These are phyloP conservation scores for Hypoxylon cercidicola DNA, from an alignment of 495 filamentous ascomycete genomes.

Conservation along the genomic window DNA sequence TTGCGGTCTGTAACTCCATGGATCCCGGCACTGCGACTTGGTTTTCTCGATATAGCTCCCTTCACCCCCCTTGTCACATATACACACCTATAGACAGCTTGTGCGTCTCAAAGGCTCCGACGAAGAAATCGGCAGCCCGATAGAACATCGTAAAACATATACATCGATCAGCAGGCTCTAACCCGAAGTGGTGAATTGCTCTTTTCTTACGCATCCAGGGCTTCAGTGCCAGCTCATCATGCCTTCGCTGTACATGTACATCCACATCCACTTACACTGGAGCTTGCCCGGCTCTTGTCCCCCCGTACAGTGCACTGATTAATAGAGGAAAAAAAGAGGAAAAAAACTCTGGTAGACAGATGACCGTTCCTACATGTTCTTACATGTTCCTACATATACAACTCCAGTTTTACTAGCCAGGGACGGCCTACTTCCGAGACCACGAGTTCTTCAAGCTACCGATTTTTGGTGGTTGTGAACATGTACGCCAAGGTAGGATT, in stretches of 20 bases:
- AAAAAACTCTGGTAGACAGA: conserved; percentile 9
- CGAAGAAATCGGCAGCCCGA: conserved; percentile 19
- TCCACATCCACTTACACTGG: conserved; percentile 29
- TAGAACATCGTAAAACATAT: conserved; percentile 27
- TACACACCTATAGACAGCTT: conserved; percentile 9
- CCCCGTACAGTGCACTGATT: conserved; percentile 12
- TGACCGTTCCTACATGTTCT: neutral
- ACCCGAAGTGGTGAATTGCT: conserved; percentile 37
- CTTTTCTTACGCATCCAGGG: conserved; percentile 40
- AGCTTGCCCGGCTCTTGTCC: conserved; percentile 16
- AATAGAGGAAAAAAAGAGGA: neutral
- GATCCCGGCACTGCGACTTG: conserved; percentile 13
- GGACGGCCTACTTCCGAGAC: conserved; percentile 22
- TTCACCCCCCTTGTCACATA: neutral
- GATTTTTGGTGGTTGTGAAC: conserved; percentile 10
- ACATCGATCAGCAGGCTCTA: conserved; percentile 39
- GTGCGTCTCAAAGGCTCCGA: conserved; percentile 17
- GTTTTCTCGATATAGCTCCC: conserved; percentile 1
- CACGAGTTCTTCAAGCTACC: conserved; percentile 17
- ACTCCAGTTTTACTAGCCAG: neutral
- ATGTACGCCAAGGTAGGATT: conserved; percentile 32
- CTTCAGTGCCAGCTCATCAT: conserved; percentile 40
- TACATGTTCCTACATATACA: neutral
- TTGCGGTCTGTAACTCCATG: neutral
- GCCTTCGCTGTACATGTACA: conserved; percentile 36